Evolutionary conservation across 129 eudicot species (phyloP).

Genomic region (Pittosporum tobira): DNA sequence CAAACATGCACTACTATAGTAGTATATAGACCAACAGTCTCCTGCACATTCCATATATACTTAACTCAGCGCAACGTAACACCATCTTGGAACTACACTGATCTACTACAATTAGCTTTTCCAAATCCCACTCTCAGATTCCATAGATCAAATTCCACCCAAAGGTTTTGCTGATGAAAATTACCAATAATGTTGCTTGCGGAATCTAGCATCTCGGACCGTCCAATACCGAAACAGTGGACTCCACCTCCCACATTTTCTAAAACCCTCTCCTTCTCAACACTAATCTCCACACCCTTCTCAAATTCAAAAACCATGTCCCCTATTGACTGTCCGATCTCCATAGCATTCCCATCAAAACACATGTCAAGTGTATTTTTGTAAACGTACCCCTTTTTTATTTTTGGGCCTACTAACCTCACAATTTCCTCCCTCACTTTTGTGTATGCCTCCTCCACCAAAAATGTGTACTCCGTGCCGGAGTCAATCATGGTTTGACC

Average conservation of each 20-base stretch:
- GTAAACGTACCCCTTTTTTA: constrained; percentile 50
- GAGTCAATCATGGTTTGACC: constrained; percentile 86
- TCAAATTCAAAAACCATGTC: constrained; percentile 51
- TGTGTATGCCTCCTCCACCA: constrained; percentile 57
- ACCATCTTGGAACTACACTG: constrained; percentile 12
- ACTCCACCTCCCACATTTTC: constrained; percentile 69
- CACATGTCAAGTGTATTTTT: constrained; percentile 66
- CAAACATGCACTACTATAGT: too few species aligned
- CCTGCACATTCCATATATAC: too few species aligned
- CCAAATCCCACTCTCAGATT: constrained; percentile 69
- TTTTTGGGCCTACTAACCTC: constrained; percentile 33
- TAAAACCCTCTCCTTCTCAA: constrained; percentile 36
- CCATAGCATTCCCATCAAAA: constrained; percentile 45
- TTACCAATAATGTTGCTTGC: constrained; percentile 76
- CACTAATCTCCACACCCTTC: constrained; percentile 44
- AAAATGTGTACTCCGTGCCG: constrained; percentile 61
- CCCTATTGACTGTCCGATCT: constrained; percentile 59
- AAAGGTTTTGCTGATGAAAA: constrained; percentile 70
- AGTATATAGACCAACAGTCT: too few species aligned
- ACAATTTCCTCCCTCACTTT: constrained; percentile 44
- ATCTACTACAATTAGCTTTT: constrained; percentile 62
- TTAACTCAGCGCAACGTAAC: too few species aligned
- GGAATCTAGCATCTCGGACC: constrained; percentile 50
- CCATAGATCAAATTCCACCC: constrained; percentile 78
- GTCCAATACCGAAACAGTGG: constrained; percentile 68